Evolutionary conservation across 495 filamentous ascomycete species (phyloP), one percentile per base, ranked within the genome.

Genomic region (Penicillium nucicola): DNA sequence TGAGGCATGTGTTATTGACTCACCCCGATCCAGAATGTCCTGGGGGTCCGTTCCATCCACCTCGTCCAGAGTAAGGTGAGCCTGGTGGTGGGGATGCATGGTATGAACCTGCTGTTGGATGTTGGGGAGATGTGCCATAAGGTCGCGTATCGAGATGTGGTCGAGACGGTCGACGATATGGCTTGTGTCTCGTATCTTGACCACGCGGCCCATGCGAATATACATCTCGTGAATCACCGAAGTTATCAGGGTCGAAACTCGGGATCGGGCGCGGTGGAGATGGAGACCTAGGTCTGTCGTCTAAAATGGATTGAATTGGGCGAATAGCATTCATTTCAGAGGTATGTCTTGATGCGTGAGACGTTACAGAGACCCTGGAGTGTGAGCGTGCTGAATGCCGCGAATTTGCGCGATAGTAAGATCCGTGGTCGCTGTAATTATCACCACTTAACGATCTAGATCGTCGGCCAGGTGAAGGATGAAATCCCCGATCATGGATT

Each of bases 11-110:
- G 8, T 45, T 34, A 58, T 28, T 1, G 2, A 8, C 81, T 66
- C 72, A 88, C 86, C 78, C 76, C 67, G 82, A 78, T 38, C 77
- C 78, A 35, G 72, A 77, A 57, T 81, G 83, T 34, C 75, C 74
- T 58, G 70, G 66, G 51, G 72, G 79, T 55, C 80, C 80, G 52
- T 69, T 71, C 71, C 84, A 81, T 20, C 78, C 78, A 18, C 79
- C 80, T 56, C 82, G 72, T 23, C 76, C 74, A 32, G 68, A 70
- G 64, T 85, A 85, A 1, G 87, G 84, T 20, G 87, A 90, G 41
- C 79, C 76, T 8, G 80, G 76, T 33, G 80, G 80, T 31, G 88
- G 87, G 9, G 85, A 90, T 18, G 77, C 80, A 53, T 83, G 82
- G 54, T 79, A 79, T n/a, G 84, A 84, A 31, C 77, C 79, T 43